phyloP scores from a whole-genome alignment of 495 filamentous ascomycete genomes.

The Melanomma pulvis-pyrius region DNA sequence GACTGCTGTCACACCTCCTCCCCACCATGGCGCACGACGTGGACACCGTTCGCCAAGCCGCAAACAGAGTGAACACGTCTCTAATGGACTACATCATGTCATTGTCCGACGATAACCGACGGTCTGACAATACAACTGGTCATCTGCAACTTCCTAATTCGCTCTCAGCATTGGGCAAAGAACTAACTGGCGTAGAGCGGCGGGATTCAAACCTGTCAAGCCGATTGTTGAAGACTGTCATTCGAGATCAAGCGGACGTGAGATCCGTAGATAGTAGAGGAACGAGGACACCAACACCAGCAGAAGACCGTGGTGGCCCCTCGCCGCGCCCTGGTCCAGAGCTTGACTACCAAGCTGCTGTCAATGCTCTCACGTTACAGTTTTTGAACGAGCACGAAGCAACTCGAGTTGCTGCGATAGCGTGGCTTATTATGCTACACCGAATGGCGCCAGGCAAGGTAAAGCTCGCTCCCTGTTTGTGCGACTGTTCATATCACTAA shows the following conservation, averaged over 20 bases:
- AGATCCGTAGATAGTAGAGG: slow-evolving; percentile 49
- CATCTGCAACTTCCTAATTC: slow-evolving; percentile 43
- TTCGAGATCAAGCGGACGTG: slow-evolving; percentile 39
- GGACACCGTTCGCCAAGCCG: slow-evolving; percentile 84
- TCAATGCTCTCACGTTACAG: slow-evolving; percentile 88
- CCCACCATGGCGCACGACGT: slow-evolving; percentile 92
- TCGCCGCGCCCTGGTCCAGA: slow-evolving; percentile 60
- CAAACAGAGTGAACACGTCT: slow-evolving; percentile 83
- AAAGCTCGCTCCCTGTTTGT: background rate
- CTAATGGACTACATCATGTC: slow-evolving; percentile 90
- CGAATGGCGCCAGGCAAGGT: slow-evolving; percentile 92
- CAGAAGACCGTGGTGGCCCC: slow-evolving; percentile 34
- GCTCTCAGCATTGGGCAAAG: slow-evolving; percentile 52
- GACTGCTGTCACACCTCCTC: slow-evolving; percentile 85
- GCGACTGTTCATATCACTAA: background rate
- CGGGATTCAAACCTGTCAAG: slow-evolving; percentile 44
- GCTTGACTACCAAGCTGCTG: slow-evolving; percentile 96
- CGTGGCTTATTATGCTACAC: slow-evolving; percentile 97
- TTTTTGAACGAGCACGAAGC: slow-evolving; percentile 97
- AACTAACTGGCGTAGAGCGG: slow-evolving; percentile 51
- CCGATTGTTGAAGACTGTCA: slow-evolving; percentile 32
- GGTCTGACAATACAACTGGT: slow-evolving; percentile 45
- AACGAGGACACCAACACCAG: slow-evolving; percentile 39
- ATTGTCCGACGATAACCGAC: slow-evolving; percentile 73
- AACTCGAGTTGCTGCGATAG: slow-evolving; percentile 87